phyloP scores from a whole-genome alignment of 2,329 filamentous ascomycete species.

The Aspergillus sp. region DNA sequence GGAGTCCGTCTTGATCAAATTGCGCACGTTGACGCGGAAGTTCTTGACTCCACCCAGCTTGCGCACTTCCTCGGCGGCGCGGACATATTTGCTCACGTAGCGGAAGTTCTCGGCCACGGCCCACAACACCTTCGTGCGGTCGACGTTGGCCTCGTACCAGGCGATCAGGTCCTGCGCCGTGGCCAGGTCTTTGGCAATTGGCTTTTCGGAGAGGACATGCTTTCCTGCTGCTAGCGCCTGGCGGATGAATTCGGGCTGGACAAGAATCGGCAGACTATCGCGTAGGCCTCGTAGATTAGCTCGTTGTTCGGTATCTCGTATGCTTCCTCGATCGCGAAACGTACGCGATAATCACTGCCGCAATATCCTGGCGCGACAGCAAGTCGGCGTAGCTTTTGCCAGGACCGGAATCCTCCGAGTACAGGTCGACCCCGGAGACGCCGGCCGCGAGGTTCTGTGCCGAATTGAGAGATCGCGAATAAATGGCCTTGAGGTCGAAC shows the following conservation, averaged over 20 bases:
- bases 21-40: conserved; percentile 51
- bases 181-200: conserved; percentile 55
- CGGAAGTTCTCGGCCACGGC: conserved; percentile 60
- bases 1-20: conserved; percentile 46
- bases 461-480: conserved; percentile 57
- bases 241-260: conserved; percentile 53
- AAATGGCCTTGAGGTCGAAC: conserved; percentile 56
- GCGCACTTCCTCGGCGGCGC: conserved; percentile 46
- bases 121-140: conserved; percentile 42
- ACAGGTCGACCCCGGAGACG: conserved; percentile 47
- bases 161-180: conserved; percentile 51
- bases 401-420: conserved; percentile 54
- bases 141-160: conserved; percentile 50
- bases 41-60: conserved; percentile 50
- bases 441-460: conserved; percentile 45
- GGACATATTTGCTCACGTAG: conserved; percentile 50
- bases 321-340: conserved; percentile 9
- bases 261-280: conserved; percentile 51
- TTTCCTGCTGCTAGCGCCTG: conserved; percentile 52
- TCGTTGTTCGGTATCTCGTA: neutral
- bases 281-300: neutral
- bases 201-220: conserved; percentile 59
- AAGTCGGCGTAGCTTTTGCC: conserved; percentile 48
- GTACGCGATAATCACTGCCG: conserved; percentile 53
- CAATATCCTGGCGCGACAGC: conserved; percentile 49